Evolutionary conservation across 768 basidiomycete genomes (phyloP).

Genomic region (Termitomyces sp.): DNA sequence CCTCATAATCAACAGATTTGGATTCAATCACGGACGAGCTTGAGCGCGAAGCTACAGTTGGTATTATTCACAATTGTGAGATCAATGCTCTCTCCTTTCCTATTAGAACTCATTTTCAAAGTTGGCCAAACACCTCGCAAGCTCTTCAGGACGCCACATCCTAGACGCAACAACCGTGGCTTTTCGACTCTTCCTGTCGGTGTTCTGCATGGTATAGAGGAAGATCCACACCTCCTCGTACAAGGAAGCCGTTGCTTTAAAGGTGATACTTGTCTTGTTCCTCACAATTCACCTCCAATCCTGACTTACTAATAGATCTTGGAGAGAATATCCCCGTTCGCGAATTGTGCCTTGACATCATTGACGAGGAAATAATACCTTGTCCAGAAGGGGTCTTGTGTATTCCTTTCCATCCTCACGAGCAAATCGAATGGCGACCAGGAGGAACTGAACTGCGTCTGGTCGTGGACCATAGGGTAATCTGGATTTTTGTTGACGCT

Average conservation of each 20-base stretch:
- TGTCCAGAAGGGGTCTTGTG: slow-evolving; percentile 52
- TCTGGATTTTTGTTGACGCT: no score
- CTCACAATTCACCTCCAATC: not conserved
- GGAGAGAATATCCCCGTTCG: slow-evolving; percentile 40
- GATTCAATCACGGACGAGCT: slow-evolving; percentile 82
- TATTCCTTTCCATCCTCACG: slow-evolving; percentile 56
- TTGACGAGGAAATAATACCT: slow-evolving; percentile 57
- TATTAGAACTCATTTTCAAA: slow-evolving; percentile 19
- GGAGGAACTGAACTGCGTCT: slow-evolving; percentile 54
- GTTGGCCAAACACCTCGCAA: slow-evolving; percentile 92
- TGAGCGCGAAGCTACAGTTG: slow-evolving; percentile 88
- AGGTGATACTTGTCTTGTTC: slow-evolving; percentile 30
- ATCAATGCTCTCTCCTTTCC: not conserved
- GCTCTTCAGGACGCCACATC: slow-evolving; percentile 75
- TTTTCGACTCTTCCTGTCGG: slow-evolving; percentile 68
- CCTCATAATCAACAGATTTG: slow-evolving; percentile 47
- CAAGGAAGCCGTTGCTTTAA: slow-evolving; percentile 52
- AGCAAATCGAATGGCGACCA: slow-evolving; percentile 64
- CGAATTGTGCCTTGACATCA: slow-evolving; percentile 48
- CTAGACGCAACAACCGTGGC: slow-evolving; percentile 66
- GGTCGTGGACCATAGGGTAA: slow-evolving; percentile 56
- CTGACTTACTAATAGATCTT: slow-evolving; percentile 32
- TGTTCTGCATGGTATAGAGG: slow-evolving; percentile 70
- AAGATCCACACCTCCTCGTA: slow-evolving; percentile 67
- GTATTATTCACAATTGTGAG: slow-evolving; percentile 92